Evolutionary conservation across 2,329 filamentous ascomycete species (phyloP).

Genomic region (Endothia cerciana): DNA sequence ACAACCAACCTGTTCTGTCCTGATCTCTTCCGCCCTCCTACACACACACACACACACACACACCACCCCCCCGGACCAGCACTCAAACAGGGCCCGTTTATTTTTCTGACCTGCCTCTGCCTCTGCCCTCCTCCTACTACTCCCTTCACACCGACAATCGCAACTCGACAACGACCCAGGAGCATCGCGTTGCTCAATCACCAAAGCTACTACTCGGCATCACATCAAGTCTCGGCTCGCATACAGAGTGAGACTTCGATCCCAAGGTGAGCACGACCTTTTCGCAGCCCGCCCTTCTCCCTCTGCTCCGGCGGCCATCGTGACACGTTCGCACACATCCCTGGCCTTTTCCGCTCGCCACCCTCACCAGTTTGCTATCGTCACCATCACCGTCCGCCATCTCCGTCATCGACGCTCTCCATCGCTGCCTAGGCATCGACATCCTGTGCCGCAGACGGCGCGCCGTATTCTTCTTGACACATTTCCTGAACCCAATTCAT

Average conservation of each 20-base stretch:
- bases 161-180: conserved; percentile 22
- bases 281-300: conserved; percentile 10
- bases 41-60: neutral
- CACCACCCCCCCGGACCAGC: neutral
- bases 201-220: conserved; percentile 14
- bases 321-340: conserved; percentile 18
- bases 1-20: conserved; percentile 28
- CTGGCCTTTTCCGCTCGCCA: neutral
- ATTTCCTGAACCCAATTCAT: conserved; percentile 5
- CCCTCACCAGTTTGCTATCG: neutral
- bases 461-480: conserved; percentile 20
- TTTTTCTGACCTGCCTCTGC: conserved; percentile 27
- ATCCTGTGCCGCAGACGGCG: conserved; percentile 4
- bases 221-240: conserved; percentile 23
- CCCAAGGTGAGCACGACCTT: conserved; percentile 22
- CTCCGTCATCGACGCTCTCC: conserved; percentile 18
- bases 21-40: neutral
- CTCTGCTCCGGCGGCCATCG: conserved; percentile 6
- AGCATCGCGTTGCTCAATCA: conserved; percentile 23
- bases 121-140: conserved; percentile 24
- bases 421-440: conserved; percentile 16
- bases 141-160: conserved; percentile 31
- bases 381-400: conserved; percentile 5
- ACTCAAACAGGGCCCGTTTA: conserved; percentile 28
- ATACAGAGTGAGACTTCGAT: conserved; percentile 26